Percentiles rank a stretch among this genome's conserved stretches.
Evolutionary conservation across 768 basidiomycete genomes (phyloP).

Genomic region (Suillus sp.): DNA sequence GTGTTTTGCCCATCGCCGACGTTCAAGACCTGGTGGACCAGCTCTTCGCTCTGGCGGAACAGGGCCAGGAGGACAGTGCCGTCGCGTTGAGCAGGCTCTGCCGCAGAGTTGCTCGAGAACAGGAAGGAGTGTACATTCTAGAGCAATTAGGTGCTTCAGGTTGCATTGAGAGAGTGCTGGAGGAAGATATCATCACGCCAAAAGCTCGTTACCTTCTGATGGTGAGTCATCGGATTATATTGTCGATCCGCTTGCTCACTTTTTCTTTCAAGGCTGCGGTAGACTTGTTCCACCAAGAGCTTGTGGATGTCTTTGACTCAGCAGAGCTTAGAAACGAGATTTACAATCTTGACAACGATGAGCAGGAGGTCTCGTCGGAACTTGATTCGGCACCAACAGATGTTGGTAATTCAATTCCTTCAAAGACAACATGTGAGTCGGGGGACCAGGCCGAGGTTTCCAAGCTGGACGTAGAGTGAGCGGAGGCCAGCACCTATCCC

Average conservation of each 20-base stretch:
- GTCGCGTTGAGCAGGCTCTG: conserved; percentile 25
- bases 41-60: conserved; percentile 18
- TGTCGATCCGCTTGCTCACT: neutral
- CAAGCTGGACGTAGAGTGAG: neutral
- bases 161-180: conserved; percentile 19
- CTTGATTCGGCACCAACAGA: neutral
- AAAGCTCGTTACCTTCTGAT: conserved; percentile 27
- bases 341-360: conserved; percentile 18
- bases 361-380: neutral
- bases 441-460: neutral
- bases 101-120: conserved; percentile 19
- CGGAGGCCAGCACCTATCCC: neutral
- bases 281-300: conserved; percentile 22
- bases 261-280: conserved; percentile 21
- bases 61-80: conserved; percentile 17
- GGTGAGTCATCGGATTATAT: conserved; percentile 16
- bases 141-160: conserved; percentile 18
- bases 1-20: conserved; percentile 23
- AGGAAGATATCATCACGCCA: conserved; percentile 22
- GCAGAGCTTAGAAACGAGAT: conserved; percentile 21
- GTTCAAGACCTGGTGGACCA: conserved; percentile 21
- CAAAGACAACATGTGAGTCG: conserved; percentile 1
- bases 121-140: conserved; percentile 25
- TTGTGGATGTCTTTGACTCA: conserved; percentile 28
- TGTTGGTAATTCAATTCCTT: neutral